Evolutionary conservation across 192 early-diverging fungal genomes (phyloP), one percentile per base, ranked within the genome.

Genomic region (Backusella liffmaniae): DNA sequence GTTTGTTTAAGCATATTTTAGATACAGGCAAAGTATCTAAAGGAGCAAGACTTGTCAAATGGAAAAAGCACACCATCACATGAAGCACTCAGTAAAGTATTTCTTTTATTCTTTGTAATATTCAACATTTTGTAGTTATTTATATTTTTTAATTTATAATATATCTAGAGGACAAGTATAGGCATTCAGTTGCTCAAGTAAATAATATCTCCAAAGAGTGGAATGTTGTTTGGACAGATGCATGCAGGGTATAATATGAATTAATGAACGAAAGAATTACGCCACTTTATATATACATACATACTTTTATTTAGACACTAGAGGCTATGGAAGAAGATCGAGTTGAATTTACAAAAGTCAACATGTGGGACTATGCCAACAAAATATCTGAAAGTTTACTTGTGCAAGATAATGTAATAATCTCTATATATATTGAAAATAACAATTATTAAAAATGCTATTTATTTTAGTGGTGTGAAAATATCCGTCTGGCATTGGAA

Each of bases 331-430:
- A 77, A 37, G 42, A 77, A 72, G 53, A 77, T 35, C 26, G 76
- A 35, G 41, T 77, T 6, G 76, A 77, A 32, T 77, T 77, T 37
- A 72, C 72, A 41, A 23, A 44, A 10, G 59, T 23, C 37, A 77
- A 77, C 66, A 37, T 66, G 30, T 77, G 76, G 59, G 59, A 72
- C 6, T 72, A 77, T 77, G 76, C 76, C 30, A 77, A 77, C 23
- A 30, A 71, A 2, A 56, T 36, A 13, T 77, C 76, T 26, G 69
- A 49, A n/a, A 39, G 69, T 41, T 39, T 77, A 46, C 32, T 77
- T 36, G 76, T 71, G 5, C 76, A 77, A 53, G 66, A 77, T 37
- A 70, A 77, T 10, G 76, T 72, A 72, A 53, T 67, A 10, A 39
- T 12, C 37, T 7, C 5, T 18, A 32, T 30, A 16, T 59, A 46